A percentile compares a stretch with the other conserved stretches of the same genome.
Conservation (phyloP, 805 yeast species). For the Yamadazyma tumulicola region DNA sequence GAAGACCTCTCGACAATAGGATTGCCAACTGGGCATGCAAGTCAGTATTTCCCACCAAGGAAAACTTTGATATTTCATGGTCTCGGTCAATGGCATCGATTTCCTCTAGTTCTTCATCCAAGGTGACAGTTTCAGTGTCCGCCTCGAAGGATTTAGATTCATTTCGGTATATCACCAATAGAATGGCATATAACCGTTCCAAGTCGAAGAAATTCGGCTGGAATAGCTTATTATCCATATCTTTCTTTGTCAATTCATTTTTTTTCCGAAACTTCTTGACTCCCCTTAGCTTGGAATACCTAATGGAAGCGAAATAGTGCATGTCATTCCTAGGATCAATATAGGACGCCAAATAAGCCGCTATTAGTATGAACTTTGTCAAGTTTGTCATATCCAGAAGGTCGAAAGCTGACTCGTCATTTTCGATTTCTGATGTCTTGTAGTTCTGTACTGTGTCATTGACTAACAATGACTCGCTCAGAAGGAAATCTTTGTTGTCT, state of each 20-base stretch:
- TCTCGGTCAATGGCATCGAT: slow-evolving; percentile 28
- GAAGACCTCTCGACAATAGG: slow-evolving; percentile 49
- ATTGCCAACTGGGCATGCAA: slow-evolving; percentile 59
- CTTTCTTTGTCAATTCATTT: slow-evolving; percentile 31
- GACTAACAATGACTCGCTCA: slow-evolving; percentile 28
- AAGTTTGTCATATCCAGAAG: slow-evolving; percentile 51
- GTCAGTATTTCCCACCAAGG: slow-evolving; percentile 43
- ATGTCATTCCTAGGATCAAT: slow-evolving; percentile 68
- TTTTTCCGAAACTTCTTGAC: slow-evolving; percentile 21
- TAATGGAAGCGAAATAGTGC: slow-evolving; percentile 62
- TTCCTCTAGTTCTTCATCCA: slow-evolving; percentile 29
- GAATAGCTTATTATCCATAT: slow-evolving; percentile 57
- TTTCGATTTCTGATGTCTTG: slow-evolving; percentile 20
- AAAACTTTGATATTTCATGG: slow-evolving; percentile 31
- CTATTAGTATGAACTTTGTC: slow-evolving; percentile 70
- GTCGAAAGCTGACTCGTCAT: slow-evolving; percentile 14
- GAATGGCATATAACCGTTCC: slow-evolving; percentile 77
- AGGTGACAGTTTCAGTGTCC: slow-evolving; percentile 19
- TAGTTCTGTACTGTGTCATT: slow-evolving; percentile 28
- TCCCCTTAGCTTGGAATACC: slow-evolving; percentile 32
- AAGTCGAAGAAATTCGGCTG: slow-evolving; percentile 73
- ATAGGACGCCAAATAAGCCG: slow-evolving; percentile 81
- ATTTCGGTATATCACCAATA: slow-evolving; percentile 61
- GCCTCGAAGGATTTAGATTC: slow-evolving; percentile 28
- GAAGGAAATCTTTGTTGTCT: slow-evolving; percentile 25